These are phyloP conservation scores for Lasiosphaeria ovina DNA, from an alignment of 495 filamentous ascomycete species.

Conservation along the genomic window DNA sequence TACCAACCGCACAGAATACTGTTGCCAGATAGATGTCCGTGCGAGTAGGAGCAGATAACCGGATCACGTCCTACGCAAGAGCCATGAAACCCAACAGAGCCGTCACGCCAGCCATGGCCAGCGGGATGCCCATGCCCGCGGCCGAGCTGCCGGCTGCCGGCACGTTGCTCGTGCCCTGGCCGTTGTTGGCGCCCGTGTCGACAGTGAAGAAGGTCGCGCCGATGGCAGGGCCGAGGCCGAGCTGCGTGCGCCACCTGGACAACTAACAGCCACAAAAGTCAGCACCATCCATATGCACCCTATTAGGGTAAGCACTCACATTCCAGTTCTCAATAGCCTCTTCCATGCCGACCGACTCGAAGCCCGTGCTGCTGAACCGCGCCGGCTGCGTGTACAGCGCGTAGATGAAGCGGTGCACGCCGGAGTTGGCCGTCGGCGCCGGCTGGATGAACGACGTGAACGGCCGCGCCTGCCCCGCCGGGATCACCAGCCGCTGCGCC, in stretches of 20 bases:
- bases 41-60: too few species aligned
- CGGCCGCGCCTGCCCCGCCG: slow-evolving; percentile 14
- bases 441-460: slow-evolving; percentile 24
- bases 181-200: slow-evolving; percentile 18
- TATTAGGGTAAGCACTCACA: slow-evolving; percentile 13
- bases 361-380: slow-evolving; percentile 20
- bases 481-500: slow-evolving; percentile 22
- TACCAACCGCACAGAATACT: too few species aligned
- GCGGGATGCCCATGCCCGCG: not conserved
- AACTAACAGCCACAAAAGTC: slow-evolving; percentile 7
- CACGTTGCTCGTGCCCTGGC: slow-evolving; percentile 10
- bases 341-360: slow-evolving; percentile 25
- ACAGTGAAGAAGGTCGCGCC: slow-evolving; percentile 28
- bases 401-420: slow-evolving; percentile 28
- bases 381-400: slow-evolving; percentile 28
- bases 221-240: slow-evolving; percentile 28
- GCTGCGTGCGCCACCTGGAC: slow-evolving; percentile 18
- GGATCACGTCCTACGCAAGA: not conserved
- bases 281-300: not conserved
- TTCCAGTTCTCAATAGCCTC: slow-evolving; percentile 23
- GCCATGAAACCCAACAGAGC: not conserved
- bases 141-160: not conserved
- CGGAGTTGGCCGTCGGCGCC: slow-evolving; percentile 17
- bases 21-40: too few species aligned
- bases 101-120: not conserved